A percentile compares a stretch with the other conserved stretches of the same genome.
phyloP scores from a whole-genome alignment of 1,139 yeast genomes.

The Sugiyamaella grinbergsii region DNA sequence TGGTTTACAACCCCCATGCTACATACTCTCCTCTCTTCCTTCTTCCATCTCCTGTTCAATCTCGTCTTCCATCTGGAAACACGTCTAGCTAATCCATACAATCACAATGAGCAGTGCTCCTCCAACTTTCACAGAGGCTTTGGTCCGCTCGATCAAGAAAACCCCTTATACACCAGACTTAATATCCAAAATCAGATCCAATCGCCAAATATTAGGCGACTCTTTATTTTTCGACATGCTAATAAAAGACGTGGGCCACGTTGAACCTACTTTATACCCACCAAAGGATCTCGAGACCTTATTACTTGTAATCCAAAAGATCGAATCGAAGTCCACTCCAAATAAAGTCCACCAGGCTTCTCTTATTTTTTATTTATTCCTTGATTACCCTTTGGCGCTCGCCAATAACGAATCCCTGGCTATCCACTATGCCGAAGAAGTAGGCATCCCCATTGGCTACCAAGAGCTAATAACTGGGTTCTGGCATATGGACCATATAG shows the following conservation, averaged over 20 bases:
- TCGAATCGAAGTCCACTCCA: slow-evolving; percentile 28
- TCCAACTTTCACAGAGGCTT: slow-evolving; percentile 35
- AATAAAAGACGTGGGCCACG: slow-evolving; percentile 28
- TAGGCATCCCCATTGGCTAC: slow-evolving; percentile 34
- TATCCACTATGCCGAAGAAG: slow-evolving; percentile 37
- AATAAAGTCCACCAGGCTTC: slow-evolving; percentile 31
- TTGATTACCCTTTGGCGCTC: slow-evolving; percentile 34
- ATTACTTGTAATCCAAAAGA: slow-evolving; percentile 29
- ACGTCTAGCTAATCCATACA: no score
- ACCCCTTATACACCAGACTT: slow-evolving; percentile 32
- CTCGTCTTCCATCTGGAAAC: no score
- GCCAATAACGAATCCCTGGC: slow-evolving; percentile 33
- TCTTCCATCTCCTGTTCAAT: no score
- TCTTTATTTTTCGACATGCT: slow-evolving; percentile 36
- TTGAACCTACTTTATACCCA: slow-evolving; percentile 33
- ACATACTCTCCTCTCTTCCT: no score
- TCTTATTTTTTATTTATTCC: slow-evolving; percentile 36
- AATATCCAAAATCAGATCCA: slow-evolving; percentile 18
- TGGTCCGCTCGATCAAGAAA: slow-evolving; percentile 31
- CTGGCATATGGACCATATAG: slow-evolving; percentile 32
- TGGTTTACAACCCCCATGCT: no score
- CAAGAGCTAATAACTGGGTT: slow-evolving; percentile 33
- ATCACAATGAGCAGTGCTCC: slow-evolving; percentile 3
- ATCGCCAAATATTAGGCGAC: slow-evolving; percentile 26
- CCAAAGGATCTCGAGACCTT: slow-evolving; percentile 31